phyloP scores from a whole-genome alignment of 1,284 basidiomycete genomes.

The Rhodotorula glutinis region DNA sequence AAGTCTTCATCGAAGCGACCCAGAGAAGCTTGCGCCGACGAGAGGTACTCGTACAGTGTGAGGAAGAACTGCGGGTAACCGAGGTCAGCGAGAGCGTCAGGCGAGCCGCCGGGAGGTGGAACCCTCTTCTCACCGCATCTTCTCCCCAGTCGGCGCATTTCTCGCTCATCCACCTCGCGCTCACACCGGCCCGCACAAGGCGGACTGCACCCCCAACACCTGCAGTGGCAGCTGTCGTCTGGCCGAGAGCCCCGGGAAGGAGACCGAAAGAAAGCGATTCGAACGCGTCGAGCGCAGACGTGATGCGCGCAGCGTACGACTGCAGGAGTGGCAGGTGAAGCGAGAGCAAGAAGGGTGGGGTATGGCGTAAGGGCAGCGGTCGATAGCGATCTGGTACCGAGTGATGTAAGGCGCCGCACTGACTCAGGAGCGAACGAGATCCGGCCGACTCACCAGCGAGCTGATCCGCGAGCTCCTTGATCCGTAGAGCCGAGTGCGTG shows the following conservation, averaged over 20 bases:
- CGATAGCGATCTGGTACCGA: conserved; percentile 74
- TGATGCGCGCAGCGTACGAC: conserved; percentile 71
- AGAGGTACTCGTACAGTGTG: conserved; percentile 77
- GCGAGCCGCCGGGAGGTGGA: too few relatives aligned
- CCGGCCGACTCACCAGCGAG: conserved; percentile 63
- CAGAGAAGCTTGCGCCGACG: conserved; percentile 55
- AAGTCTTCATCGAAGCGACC: conserved; percentile 53
- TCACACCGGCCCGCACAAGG: conserved; percentile 75
- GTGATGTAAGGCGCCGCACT: too few relatives aligned
- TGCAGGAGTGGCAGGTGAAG: conserved; percentile 83
- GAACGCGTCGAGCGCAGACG: conserved; percentile 83
- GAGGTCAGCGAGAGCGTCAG: neutral
- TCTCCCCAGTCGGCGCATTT: conserved; percentile 78
- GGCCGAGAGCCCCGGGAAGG: conserved; percentile 85
- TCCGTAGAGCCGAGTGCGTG: conserved; percentile 73
- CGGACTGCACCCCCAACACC: conserved; percentile 75
- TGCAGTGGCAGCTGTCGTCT: conserved; percentile 59
- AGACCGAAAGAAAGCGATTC: conserved; percentile 83
- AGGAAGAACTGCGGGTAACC: conserved; percentile 68
- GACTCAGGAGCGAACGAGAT: too few relatives aligned
- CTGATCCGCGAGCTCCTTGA: conserved; percentile 80
- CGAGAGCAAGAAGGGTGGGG: conserved; percentile 73
- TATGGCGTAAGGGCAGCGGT: conserved; percentile 72
- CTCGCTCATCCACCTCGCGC: conserved; percentile 65
- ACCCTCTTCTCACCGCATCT: conserved; percentile 74